Evolutionary conservation across 192 early-diverging fungal species (phyloP), one percentile per base, ranked within the genome.

Genomic region (Cetraspora pellucida): DNA sequence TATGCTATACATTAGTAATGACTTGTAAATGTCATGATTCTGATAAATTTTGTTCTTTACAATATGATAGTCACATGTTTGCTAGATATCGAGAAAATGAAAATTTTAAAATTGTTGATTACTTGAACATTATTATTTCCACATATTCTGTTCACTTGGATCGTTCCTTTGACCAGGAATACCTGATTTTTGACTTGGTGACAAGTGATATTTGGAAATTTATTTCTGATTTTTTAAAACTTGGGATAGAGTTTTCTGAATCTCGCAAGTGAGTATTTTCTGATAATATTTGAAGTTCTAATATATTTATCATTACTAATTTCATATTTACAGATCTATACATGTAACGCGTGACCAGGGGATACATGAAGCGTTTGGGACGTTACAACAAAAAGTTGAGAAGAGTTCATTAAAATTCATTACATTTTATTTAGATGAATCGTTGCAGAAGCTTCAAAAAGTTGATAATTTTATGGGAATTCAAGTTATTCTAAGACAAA

Each of bases 151-250:
- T 14, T 19, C 4, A 14, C 2, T 54, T 54, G 19, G 50, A 54
- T 54, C 50, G 11, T 54, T 54, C 50, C 13, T 19, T n/a, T 0
- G 19, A 14, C 0, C 19, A 19, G 16, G 16, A 4, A 54, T 16
- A 54, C 16, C 19, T 16, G 11, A 13, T 19, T 19, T 54, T 54
- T n/a, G 50, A 54, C 25, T 13, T 60, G 1, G 13, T 54, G 50
- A 43, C 16, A 65, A 44, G 10, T 65, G n/a, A 65, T 65, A 65
- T 43, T 37, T 65, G 63, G 63, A 65, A 19, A 21, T 44, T 65
- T 65, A 10, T n/a, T 65, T 31, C n/a, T n/a, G 37, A 65, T 37
- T 65, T 65, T 65, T 16, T 65, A 10, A 65, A 43, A 10, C 2
- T 65, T 7, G 63, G 63, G 3, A n/a, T 44, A n/a, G 63, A 65